These are phyloP conservation scores for Xylariaceae sp. DNA, from an alignment of 2,329 filamentous ascomycete genomes.

Conservation along the genomic window DNA sequence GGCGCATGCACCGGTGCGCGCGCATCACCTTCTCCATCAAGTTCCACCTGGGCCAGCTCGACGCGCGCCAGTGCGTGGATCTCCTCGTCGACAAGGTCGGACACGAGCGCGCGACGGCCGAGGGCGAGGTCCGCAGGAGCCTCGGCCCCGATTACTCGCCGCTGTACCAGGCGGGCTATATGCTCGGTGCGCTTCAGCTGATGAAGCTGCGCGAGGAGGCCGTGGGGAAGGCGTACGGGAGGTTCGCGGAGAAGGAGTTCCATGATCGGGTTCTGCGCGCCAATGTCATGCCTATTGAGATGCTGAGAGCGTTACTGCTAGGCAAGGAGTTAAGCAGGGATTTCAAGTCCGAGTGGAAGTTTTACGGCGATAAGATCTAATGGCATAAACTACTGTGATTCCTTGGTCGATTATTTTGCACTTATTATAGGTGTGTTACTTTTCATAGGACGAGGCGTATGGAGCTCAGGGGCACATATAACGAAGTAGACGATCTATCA, in stretches of 20 bases:
- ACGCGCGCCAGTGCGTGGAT: slow-evolving; percentile 57
- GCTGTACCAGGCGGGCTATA: slow-evolving; percentile 62
- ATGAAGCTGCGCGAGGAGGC: slow-evolving; percentile 53
- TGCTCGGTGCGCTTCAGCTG: slow-evolving; percentile 61
- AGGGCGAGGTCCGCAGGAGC: slow-evolving; percentile 61
- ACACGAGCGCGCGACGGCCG: slow-evolving; percentile 61
- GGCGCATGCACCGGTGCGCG: slow-evolving; percentile 64
- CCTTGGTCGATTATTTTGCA: neutral
- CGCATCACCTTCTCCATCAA: slow-evolving; percentile 61
- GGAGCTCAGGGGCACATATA: neutral
- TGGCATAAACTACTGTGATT: neutral
- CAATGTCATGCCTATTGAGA: slow-evolving; percentile 58
- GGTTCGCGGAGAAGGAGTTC: slow-evolving; percentile 55
- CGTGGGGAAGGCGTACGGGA: slow-evolving; percentile 37
- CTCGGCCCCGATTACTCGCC: slow-evolving; percentile 59
- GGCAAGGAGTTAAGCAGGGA: slow-evolving; percentile 45
- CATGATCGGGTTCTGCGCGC: slow-evolving; percentile 55
- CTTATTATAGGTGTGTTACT: neutral
- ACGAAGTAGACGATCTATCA: neutral
- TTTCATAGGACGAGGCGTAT: neutral
- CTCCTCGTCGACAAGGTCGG: slow-evolving; percentile 58
- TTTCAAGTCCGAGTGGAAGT: slow-evolving; percentile 54
- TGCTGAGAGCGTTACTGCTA: slow-evolving; percentile 52
- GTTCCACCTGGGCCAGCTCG: slow-evolving; percentile 60
- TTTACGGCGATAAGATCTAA: slow-evolving; percentile 41